phyloP scores from a whole-genome alignment of 345 rosid species.

The Sisymbrium altissimum region DNA sequence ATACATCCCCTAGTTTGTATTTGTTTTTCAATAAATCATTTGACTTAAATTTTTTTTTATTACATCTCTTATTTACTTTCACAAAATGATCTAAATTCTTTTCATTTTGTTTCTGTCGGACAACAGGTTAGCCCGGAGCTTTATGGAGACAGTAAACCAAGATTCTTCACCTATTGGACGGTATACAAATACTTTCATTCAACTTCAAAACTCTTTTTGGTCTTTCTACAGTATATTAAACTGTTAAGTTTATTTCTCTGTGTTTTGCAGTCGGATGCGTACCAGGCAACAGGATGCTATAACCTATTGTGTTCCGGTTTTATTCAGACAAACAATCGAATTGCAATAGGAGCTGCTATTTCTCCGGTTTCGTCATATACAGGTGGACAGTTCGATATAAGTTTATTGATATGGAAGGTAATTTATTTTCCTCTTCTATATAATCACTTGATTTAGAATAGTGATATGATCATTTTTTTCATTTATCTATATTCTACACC shows the following conservation, averaged over 20 bases:
- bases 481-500: neutral
- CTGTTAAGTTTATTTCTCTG: neutral
- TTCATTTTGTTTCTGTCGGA: slow-evolving; percentile 12
- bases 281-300: slow-evolving; percentile 95
- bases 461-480: neutral
- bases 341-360: slow-evolving; percentile 95
- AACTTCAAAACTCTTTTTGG: neutral
- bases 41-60: neutral
- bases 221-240: neutral
- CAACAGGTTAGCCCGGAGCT: slow-evolving; percentile 98
- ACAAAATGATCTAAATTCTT: neutral
- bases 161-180: slow-evolving; percentile 99
- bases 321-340: slow-evolving; percentile 79
- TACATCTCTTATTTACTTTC: neutral
- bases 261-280: slow-evolving; percentile 66
- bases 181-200: slow-evolving; percentile 43
- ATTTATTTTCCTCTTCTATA: neutral
- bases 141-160: slow-evolving; percentile 88
- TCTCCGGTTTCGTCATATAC: slow-evolving; percentile 79
- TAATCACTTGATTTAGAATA: neutral
- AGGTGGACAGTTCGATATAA: slow-evolving; percentile 97
- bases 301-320: slow-evolving; percentile 95
- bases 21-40: neutral
- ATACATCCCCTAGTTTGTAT: neutral
- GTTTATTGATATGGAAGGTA: slow-evolving; percentile 97